Evolutionary conservation across 257 asterid species (phyloP).

Genomic region (Solanum megistacrolobum): DNA sequence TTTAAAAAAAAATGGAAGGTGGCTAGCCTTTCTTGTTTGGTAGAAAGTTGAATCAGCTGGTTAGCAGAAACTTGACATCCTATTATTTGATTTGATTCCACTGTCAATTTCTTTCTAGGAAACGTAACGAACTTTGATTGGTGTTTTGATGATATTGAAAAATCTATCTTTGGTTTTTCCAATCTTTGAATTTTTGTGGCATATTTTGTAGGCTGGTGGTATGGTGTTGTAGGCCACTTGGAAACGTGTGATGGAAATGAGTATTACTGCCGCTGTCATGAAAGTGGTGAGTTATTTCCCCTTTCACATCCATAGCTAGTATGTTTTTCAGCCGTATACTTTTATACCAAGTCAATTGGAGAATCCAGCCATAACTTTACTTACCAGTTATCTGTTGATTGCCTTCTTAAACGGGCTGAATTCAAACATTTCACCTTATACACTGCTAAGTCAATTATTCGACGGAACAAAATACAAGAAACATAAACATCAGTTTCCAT

Average conservation of each 20-base stretch:
- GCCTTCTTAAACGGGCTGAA: not conserved
- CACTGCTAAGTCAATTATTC: not conserved
- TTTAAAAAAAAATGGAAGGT: conserved; percentile 1
- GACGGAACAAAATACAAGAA: not conserved
- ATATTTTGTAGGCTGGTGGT: conserved; percentile 82
- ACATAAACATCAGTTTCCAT: not conserved
- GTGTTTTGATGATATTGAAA: conserved; percentile 9
- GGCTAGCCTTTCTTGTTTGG: conserved; percentile 17
- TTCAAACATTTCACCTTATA: not conserved
- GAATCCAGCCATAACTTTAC: not conserved
- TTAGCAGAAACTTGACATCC: not conserved
- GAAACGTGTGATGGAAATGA: conserved; percentile 68
- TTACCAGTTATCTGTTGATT: not conserved
- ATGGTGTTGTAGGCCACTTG: conserved; percentile 88
- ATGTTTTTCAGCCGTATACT: not conserved
- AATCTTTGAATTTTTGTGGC: conserved; percentile 14
- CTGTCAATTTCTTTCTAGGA: conserved; percentile 2
- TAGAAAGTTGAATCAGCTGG: conserved; percentile 10
- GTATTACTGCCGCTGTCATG: conserved; percentile 59
- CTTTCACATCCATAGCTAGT: not conserved
- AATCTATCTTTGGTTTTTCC: conserved; percentile 5
- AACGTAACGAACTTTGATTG: conserved; percentile 5
- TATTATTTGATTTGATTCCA: not conserved
- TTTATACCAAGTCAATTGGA: not conserved
- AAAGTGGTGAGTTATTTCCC: conserved; percentile 56